phyloP scores from a whole-genome alignment of 306 rosid species.

The Cercis canadensis region DNA sequence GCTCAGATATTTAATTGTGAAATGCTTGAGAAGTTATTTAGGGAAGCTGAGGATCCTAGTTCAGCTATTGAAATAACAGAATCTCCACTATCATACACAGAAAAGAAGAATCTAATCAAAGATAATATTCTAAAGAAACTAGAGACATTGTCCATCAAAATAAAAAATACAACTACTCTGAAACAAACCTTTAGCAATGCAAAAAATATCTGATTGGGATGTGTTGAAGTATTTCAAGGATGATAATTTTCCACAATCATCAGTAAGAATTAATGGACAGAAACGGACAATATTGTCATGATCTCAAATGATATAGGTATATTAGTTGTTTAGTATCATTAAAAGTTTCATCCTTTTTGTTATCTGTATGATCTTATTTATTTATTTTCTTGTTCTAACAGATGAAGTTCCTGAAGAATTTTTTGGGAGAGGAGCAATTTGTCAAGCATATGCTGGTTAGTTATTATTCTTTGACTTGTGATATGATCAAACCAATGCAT shows the following conservation, averaged over 20 bases:
- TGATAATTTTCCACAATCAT: constrained; percentile 15
- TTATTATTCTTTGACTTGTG: not conserved
- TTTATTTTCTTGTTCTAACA: not conserved
- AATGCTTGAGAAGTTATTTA: constrained; percentile 38
- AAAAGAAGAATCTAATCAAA: too few species aligned
- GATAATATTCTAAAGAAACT: constrained; percentile 21
- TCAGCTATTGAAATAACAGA: too few species aligned
- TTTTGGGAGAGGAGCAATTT: constrained; percentile 29
- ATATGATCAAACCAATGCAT: not conserved
- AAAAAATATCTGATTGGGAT: constrained; percentile 30
- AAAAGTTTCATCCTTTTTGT: not conserved
- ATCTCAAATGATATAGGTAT: constrained; percentile 49
- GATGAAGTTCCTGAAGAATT: constrained; percentile 22
- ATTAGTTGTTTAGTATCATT: not conserved
- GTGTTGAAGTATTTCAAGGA: constrained; percentile 27
- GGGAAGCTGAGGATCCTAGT: constrained; percentile 12
- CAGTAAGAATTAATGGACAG: constrained; percentile 21
- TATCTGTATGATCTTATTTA: too few species aligned
- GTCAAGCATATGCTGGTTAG: constrained; percentile 37
- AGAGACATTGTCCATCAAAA: constrained; percentile 10
- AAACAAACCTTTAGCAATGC: not conserved
- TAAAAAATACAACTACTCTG: not conserved
- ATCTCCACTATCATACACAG: not conserved
- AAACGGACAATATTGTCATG: constrained; percentile 35
- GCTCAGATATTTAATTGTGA: constrained; percentile 44